Conservation (phyloP, 2,329 filamentous ascomycete genomes). For the Hypoxylon rubiginosum region DNA sequence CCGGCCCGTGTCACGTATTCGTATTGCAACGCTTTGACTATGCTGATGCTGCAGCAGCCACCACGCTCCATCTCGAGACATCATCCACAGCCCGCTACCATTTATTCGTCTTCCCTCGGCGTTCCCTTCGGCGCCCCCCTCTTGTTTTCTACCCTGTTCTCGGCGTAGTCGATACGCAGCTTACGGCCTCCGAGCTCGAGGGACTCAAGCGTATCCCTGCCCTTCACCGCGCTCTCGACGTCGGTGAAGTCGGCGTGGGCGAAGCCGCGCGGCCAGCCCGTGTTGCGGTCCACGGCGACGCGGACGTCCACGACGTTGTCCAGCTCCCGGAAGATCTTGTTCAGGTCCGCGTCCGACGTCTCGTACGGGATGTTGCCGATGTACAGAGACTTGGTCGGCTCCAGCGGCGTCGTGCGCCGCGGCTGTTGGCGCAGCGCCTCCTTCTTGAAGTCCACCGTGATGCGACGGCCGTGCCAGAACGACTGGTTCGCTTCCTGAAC, state of each 20-base stretch:
- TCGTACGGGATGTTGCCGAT: slow-evolving; percentile 90
- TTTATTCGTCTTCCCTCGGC: background rate
- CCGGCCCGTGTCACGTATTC: background rate
- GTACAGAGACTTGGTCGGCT: slow-evolving; percentile 77
- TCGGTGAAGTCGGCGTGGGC: slow-evolving; percentile 85
- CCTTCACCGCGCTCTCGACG: slow-evolving; percentile 73
- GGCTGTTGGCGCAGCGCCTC: slow-evolving; percentile 42
- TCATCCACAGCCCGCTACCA: background rate
- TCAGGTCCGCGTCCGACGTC: slow-evolving; percentile 85
- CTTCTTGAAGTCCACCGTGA: slow-evolving; percentile 44
- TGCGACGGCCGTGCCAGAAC: slow-evolving; percentile 54
- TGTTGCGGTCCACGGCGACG: slow-evolving; percentile 84
- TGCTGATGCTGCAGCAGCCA: background rate
- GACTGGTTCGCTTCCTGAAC: slow-evolving; percentile 47
- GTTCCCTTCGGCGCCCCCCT: no score
- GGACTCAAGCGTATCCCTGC: slow-evolving; percentile 66
- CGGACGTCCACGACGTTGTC: slow-evolving; percentile 80
- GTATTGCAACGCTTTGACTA: slow-evolving; percentile 1
- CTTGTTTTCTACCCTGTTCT: background rate
- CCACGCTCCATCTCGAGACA: background rate
- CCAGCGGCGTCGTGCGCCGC: background rate
- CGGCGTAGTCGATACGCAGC: slow-evolving; percentile 74
- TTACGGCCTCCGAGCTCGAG: slow-evolving; percentile 75
- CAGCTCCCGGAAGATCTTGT: slow-evolving; percentile 79
- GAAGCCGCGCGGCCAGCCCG: slow-evolving; percentile 85